phyloP scores from a whole-genome alignment of 2,329 filamentous ascomycete genomes.

The Fusarium proliferatum region DNA sequence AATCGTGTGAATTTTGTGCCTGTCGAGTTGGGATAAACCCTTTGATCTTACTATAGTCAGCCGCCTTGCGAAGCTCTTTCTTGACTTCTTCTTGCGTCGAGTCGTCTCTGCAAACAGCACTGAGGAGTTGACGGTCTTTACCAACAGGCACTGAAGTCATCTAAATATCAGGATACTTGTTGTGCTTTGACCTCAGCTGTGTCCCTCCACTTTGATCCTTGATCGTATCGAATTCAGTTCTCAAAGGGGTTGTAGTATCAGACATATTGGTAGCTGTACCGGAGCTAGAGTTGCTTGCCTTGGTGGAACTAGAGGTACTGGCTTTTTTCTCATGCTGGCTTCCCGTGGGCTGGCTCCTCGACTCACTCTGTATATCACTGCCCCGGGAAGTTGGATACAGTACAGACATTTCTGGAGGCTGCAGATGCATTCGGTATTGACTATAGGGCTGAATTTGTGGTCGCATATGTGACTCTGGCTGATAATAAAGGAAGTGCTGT shows the following conservation, averaged over 20 bases:
- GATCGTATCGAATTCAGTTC: slow-evolving; percentile 9
- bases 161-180: slow-evolving; percentile 25
- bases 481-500: slow-evolving; percentile 3
- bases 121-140: slow-evolving; percentile 17
- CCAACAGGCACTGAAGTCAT: slow-evolving; percentile 26
- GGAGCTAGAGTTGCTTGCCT: slow-evolving; percentile 2
- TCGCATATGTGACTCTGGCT: neutral
- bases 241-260: neutral
- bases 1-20: slow-evolving; percentile 14
- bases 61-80: slow-evolving; percentile 18
- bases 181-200: neutral
- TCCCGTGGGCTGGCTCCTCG: neutral
- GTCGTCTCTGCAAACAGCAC: neutral
- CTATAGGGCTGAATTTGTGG: neutral
- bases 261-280: neutral
- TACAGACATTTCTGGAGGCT: neutral
- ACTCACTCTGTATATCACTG: neutral
- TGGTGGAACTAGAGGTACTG: neutral
- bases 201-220: slow-evolving; percentile 2
- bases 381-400: neutral
- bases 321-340: neutral
- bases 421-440: neutral
- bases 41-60: slow-evolving; percentile 13
- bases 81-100: slow-evolving; percentile 3
- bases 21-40: slow-evolving; percentile 35